A percentile compares a stretch with the other conserved stretches of the same genome.
phyloP scores from a whole-genome alignment of 108 stramenopile species.

The Nitzschia palea region DNA sequence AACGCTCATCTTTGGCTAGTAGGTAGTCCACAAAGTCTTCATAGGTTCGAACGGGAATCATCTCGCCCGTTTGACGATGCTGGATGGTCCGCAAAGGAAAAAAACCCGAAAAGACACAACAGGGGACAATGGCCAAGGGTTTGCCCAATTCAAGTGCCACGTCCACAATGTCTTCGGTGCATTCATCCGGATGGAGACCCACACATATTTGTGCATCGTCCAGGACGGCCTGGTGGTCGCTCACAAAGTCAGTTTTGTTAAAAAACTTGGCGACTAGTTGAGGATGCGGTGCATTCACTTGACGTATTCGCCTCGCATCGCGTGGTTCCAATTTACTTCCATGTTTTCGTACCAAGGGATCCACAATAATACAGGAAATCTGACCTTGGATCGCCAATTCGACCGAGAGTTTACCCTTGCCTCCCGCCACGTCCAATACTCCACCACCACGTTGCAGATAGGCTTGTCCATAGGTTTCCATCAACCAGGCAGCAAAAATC shows the following conservation, averaged over 20 bases:
- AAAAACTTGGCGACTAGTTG: conserved; percentile 12
- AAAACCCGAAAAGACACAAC: conserved; percentile 66
- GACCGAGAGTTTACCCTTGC: conserved; percentile 68
- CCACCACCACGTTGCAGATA: conserved; percentile 16
- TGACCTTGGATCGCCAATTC: conserved; percentile 53
- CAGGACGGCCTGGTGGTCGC: conserved; percentile 15
- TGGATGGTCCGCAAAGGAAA: conserved; percentile 45
- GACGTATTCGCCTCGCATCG: conserved; percentile 30
- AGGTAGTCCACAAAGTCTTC: conserved; percentile 61
- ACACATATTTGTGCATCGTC: conserved; percentile 36
- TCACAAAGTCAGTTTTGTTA: conserved; percentile 27
- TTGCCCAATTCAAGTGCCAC: conserved; percentile 50
- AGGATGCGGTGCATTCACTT: conserved; percentile 26
- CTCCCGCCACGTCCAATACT: conserved; percentile 71
- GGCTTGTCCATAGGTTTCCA: conserved; percentile 31
- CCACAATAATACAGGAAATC: conserved; percentile 54
- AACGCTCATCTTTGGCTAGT: conserved; percentile 50
- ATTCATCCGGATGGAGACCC: conserved; percentile 76
- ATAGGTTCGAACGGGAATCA: conserved; percentile 43
- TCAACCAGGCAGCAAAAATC: conserved; percentile 66
- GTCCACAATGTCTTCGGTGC: conserved; percentile 72
- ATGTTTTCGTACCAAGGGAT: conserved; percentile 65
- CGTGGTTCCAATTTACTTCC: conserved; percentile 27
- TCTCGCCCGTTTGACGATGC: neutral
- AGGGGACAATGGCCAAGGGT: conserved; percentile 59